A percentile compares a stretch with the other conserved stretches of the same genome.
phyloP scores from a whole-genome alignment of 306 rosid species.

The Rubus parviflorus region DNA sequence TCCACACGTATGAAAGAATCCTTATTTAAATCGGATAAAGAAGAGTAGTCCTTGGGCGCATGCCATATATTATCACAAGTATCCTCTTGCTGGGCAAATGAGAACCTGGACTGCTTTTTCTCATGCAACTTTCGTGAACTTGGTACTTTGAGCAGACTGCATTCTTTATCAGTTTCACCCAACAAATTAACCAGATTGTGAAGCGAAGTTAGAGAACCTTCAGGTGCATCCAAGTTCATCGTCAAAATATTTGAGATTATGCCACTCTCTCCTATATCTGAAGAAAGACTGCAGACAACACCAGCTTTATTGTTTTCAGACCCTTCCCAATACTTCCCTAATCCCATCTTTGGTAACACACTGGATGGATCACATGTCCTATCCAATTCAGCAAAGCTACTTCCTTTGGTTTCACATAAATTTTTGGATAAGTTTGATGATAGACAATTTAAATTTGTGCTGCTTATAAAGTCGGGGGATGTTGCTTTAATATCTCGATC shows the following conservation, averaged over 20 bases:
- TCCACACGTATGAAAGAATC: neutral
- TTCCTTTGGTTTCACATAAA: constrained; percentile 3
- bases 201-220: constrained; percentile 58
- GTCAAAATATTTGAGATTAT: constrained; percentile 87
- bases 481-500: neutral
- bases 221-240: constrained; percentile 68
- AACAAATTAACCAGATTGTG: constrained; percentile 61
- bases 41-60: neutral
- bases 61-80: constrained; percentile 21
- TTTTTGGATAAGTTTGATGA: neutral
- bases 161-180: constrained; percentile 48
- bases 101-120: constrained; percentile 81
- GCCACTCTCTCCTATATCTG: constrained; percentile 78
- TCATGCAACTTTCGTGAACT: constrained; percentile 63
- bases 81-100: constrained; percentile 89
- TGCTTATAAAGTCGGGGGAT: neutral
- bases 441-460: neutral
- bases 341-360: constrained; percentile 46
- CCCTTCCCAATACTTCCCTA: constrained; percentile 37
- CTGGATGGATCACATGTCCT: constrained; percentile 30
- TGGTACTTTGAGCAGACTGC: constrained; percentile 45
- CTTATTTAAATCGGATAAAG: neutral
- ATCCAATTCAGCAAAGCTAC: neutral
- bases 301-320: constrained; percentile 31
- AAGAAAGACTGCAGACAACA: constrained; percentile 34